A percentile compares a stretch with the other conserved stretches of the same genome.
Evolutionary conservation across 306 rosid species (phyloP).

Genomic region (Lathyrus oleraceus): DNA sequence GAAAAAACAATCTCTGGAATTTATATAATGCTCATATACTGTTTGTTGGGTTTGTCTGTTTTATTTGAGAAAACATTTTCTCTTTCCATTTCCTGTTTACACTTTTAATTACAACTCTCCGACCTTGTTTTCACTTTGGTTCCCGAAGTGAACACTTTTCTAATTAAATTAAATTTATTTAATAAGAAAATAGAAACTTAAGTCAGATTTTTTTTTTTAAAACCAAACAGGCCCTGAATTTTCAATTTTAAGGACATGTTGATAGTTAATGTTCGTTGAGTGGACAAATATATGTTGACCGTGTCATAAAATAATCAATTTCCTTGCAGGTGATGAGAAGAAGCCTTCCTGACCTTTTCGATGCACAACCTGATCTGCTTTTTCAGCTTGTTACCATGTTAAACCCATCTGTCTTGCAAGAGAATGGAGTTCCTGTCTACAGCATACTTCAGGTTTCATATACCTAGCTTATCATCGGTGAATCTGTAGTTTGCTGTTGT

Average conservation of each 20-base stretch:
- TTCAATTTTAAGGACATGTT: slow-evolving; percentile 15
- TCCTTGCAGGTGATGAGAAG: slow-evolving; percentile 84
- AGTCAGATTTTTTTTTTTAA: neutral
- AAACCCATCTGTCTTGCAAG: slow-evolving; percentile 94
- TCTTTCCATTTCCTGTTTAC: neutral
- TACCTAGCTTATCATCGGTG: slow-evolving; percentile 21
- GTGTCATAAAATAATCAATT: slow-evolving; percentile 18
- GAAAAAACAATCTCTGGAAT: neutral
- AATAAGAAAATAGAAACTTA: neutral
- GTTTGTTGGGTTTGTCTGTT: slow-evolving; percentile 8
- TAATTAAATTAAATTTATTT: neutral
- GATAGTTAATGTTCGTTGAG: slow-evolving; percentile 3
- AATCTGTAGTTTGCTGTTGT: slow-evolving; percentile 1
- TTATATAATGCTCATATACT: slow-evolving; percentile 15
- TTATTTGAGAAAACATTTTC: slow-evolving; percentile 3
- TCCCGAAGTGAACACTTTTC: neutral
- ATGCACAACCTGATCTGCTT: slow-evolving; percentile 94
- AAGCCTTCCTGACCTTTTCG: slow-evolving; percentile 98
- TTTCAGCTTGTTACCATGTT: slow-evolving; percentile 99
- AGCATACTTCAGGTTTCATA: slow-evolving; percentile 76
- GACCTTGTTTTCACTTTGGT: neutral
- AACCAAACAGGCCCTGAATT: neutral
- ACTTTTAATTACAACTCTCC: neutral
- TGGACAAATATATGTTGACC: slow-evolving; percentile 20
- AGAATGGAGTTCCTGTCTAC: slow-evolving; percentile 86